Percentiles rank a stretch among this genome's conserved stretches.
These are phyloP conservation scores for Mrakia gelida DNA, from an alignment of 768 basidiomycete species.

Conservation along the genomic window DNA sequence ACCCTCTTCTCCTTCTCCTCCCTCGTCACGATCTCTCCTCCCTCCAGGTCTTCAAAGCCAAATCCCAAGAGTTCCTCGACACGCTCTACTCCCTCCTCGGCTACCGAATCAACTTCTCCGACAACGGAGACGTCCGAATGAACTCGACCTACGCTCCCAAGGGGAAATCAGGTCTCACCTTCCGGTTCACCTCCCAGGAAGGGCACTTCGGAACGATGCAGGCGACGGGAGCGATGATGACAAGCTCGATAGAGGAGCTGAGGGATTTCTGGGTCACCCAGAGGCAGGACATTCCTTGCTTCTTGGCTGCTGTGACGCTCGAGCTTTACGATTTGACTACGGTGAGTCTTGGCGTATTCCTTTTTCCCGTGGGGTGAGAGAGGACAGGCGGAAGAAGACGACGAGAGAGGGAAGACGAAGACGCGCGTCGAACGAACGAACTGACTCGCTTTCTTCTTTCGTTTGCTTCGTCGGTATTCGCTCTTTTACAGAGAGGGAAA, in stretches of 20 bases:
- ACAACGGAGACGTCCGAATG: conserved; percentile 79
- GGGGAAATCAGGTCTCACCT: conserved; percentile 76
- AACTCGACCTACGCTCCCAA: conserved; percentile 85
- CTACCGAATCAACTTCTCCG: conserved; percentile 84
- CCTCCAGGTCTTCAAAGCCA: conserved; percentile 69
- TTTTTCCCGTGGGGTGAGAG: too few species aligned
- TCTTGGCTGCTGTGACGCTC: conserved; percentile 79
- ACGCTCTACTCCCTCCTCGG: conserved; percentile 85
- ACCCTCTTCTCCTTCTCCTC: neutral
- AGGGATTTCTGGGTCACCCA: conserved; percentile 82
- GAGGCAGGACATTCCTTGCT: conserved; percentile 81
- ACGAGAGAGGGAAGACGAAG: neutral
- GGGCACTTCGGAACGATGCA: conserved; percentile 44
- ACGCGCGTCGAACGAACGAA: neutral
- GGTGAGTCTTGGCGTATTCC: conserved; percentile 27
- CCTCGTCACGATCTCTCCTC: neutral
- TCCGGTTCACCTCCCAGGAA: conserved; percentile 45
- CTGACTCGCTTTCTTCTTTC: neutral
- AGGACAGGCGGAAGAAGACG: neutral
- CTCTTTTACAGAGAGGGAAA: conserved; percentile 18
- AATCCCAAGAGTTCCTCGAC: conserved; percentile 85
- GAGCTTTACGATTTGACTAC: conserved; percentile 81
- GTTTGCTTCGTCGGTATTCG: neutral
- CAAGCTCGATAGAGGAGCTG: conserved; percentile 56
- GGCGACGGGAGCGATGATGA: conserved; percentile 45